Evolutionary conservation across 768 basidiomycete genomes (phyloP), one percentile per base, ranked within the genome.

Genomic region (Leccinellum rugosiceps): DNA sequence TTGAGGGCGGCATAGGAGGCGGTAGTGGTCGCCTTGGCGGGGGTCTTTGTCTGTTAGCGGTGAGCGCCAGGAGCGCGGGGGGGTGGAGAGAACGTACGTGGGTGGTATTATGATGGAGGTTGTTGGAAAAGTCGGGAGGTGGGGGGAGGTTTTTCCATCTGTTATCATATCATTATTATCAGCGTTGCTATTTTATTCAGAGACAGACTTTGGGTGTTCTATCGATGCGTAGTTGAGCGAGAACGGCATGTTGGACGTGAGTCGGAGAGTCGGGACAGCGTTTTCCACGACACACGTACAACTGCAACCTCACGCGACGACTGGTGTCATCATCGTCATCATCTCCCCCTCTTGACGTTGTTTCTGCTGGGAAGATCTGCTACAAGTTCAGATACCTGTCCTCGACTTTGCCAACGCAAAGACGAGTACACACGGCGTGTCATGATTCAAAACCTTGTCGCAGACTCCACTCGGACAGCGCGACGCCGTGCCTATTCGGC

Each of bases 1-100:
- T 92, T 92, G 58, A 94, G 76, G 23, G 74, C 71, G 60, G 87
- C 82, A 63, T 90, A 85, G 4, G 84, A 83, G 5, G 80, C 72
- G 0, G 78, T 64, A 0, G 72, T 63, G 0, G 75, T 57, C 61
- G 74, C 62, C 69, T 83, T 71, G 65, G 67, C 49, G 57, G 72
- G 59, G 38, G 71, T 63, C 68, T 70, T 81, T 26, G 80, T 72
- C 84, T 88, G 67, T 32, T 48, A 38, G 7, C 1, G 43, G 9
- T 9, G n/a, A 21, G 19, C 30, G 47, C n/a, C n/a, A 48, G 21
- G 26, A n/a, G n/a, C n/a, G 28, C 21, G 0, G 28, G 3, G 9
- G 9, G 35, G 48, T 15, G 23, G 26, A n/a, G 15, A 1, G 8
- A 0, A 62, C 65, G 49, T 61, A 61, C 65, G 53, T 58, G 52